phyloP scores from a whole-genome alignment of 164 flowering plant species.

The Amborella trichopoda region DNA sequence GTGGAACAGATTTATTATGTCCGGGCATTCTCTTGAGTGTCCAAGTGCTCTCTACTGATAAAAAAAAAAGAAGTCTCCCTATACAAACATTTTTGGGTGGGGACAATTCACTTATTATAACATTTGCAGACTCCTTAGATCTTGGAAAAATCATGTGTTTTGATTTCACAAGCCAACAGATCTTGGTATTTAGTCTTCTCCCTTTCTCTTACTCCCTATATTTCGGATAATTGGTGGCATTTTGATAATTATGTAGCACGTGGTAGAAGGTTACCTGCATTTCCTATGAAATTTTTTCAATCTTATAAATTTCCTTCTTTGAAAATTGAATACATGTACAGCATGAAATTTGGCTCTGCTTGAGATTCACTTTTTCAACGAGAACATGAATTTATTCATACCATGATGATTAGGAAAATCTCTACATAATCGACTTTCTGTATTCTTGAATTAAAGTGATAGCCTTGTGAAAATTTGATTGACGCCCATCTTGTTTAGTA shows the following conservation, averaged over 20 bases:
- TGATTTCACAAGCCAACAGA: too few relatives aligned
- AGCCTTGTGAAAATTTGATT: background rate
- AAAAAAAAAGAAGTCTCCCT: too few relatives aligned
- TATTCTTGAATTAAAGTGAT: background rate
- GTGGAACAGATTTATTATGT: too few relatives aligned
- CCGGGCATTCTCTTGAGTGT: too few relatives aligned
- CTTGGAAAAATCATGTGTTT: too few relatives aligned
- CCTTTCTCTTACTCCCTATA: background rate
- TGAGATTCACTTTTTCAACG: background rate
- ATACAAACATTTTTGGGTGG: too few relatives aligned
- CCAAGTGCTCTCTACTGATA: too few relatives aligned
- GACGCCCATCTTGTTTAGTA: background rate
- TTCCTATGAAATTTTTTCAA: background rate
- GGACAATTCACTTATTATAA: too few relatives aligned
- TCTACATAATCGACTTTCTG: background rate
- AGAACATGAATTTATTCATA: background rate
- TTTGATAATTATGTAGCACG: background rate
- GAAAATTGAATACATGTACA: background rate
- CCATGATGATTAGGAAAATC: background rate
- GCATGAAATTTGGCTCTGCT: background rate
- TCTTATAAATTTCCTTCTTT: background rate
- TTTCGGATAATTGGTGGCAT: background rate
- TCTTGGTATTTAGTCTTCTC: background rate
- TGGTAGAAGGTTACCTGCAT: background rate
- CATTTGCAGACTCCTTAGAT: too few relatives aligned